Percentiles rank a stretch among this genome's conserved stretches.
Conservation (phyloP, 1,284 basidiomycete species). For the Trametes pubescens region DNA sequence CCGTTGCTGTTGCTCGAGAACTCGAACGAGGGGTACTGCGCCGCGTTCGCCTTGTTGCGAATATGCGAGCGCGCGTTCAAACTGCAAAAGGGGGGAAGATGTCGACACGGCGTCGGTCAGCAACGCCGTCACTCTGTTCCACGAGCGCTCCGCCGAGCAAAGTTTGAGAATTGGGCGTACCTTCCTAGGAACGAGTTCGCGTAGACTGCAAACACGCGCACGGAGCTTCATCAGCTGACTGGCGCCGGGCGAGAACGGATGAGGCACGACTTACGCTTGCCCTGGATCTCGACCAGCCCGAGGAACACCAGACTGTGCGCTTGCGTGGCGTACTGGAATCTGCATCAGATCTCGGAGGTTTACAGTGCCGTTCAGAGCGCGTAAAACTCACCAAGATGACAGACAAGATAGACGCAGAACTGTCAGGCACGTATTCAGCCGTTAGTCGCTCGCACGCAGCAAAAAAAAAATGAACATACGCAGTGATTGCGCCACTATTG, state of each 20-base stretch:
- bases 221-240: neutral
- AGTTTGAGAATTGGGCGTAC: neutral
- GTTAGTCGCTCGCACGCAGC: neutral
- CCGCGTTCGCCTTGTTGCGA: slow-evolving; percentile 17
- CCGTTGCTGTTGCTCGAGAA: slow-evolving; percentile 23
- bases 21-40: slow-evolving; percentile 27
- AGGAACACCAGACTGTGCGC: slow-evolving; percentile 25
- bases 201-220: slow-evolving; percentile 18
- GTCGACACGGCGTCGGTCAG: neutral
- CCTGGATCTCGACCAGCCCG: slow-evolving; percentile 28
- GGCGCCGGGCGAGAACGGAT: too few species aligned
- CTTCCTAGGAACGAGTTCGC: slow-evolving; percentile 30
- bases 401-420: slow-evolving; percentile 24
- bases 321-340: slow-evolving; percentile 18
- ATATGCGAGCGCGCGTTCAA: slow-evolving; percentile 26
- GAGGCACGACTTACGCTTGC: slow-evolving; percentile 23
- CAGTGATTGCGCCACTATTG: slow-evolving; percentile 31
- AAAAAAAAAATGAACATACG: slow-evolving; percentile 8
- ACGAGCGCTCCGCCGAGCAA: neutral
- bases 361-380: neutral
- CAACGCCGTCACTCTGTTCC: neutral
- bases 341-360: slow-evolving; percentile 6
- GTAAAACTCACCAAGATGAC: slow-evolving; percentile 20
- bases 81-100: neutral
- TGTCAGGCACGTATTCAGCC: slow-evolving; percentile 3